phyloP scores from a whole-genome alignment of 441 rosid genomes.

The Erysimum cheiri region DNA sequence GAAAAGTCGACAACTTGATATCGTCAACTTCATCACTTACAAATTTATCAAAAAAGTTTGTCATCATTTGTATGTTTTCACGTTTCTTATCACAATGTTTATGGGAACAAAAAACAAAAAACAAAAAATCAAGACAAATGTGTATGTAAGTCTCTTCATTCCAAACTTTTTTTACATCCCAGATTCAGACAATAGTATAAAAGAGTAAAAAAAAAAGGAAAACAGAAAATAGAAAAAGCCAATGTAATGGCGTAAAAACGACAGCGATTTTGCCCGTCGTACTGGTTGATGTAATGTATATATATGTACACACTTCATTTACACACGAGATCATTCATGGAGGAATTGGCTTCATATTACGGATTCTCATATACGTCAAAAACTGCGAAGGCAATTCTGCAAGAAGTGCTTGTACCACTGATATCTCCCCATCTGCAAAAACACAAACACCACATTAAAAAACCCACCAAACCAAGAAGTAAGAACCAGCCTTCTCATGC shows the following conservation, averaged over 20 bases:
- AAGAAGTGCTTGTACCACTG: conserved; percentile 81
- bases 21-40: no score
- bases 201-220: neutral
- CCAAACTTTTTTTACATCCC: conserved; percentile 25
- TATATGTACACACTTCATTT: conserved; percentile 23
- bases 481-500: neutral
- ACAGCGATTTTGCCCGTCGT: neutral
- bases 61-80: neutral
- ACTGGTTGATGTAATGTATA: conserved; percentile 12
- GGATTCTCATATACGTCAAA: conserved; percentile 76
- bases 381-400: conserved; percentile 89
- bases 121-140: neutral
- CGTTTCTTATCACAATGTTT: no score
- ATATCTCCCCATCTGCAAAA: conserved; percentile 72
- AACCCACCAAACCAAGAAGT: neutral
- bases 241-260: conserved; percentile 17
- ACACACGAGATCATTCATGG: neutral
- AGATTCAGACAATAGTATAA: neutral
- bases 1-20: no score
- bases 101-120: no score
- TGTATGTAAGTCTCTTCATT: conserved; percentile 12
- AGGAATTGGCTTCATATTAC: conserved; percentile 60
- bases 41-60: no score
- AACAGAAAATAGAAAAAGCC: neutral
- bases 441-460: neutral